Evolutionary conservation across 2,329 filamentous ascomycete species (phyloP), one percentile per base, ranked within the genome.

Genomic region (Penicillium sp.): DNA sequence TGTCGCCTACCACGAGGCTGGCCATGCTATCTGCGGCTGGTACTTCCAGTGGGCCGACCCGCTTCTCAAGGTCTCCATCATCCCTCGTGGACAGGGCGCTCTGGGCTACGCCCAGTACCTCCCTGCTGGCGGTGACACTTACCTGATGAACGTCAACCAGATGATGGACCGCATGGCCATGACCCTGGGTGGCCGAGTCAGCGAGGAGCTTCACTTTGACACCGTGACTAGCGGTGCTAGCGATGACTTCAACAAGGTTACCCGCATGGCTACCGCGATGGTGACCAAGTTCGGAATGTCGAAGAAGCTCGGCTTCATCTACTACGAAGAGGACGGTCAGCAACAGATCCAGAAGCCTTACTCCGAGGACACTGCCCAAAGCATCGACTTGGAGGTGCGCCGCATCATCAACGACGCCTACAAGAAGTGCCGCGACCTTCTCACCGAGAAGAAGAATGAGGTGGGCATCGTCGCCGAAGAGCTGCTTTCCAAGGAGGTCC

Each of bases 241-340:
- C 49, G 94, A 97, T 71, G 94, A 99, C 71, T 99, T 99, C 83
- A 93, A 94, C 76, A 99, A 99, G 77, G 94, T 97, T 38, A 96
- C 94, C 2, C 84, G 86, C 51, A 93, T 96, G 88, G 95, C 94
- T 3, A 95, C 89, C 16, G 87, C 89, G 57, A 99, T 99, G 94
- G 94, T 99, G 28, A 99, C 93, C n/a, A 90, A 96, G 72, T 99
- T 91, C 87, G 94, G 94, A 62, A 99, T 99, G 94, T 95, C 89
- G 38, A 84, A 89, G 62, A 95, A 95, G 77, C 87, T 99, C 43
- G 93, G 93, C 28, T 92, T 92, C 59, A 81, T 99, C 58, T 89
- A 95, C 79, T 99, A 93, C 73, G 88, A 94, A 65, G 84, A 87
- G 61, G 88, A 90, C 66, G 52, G 58, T 3, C 83, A 88, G 58